Percentiles rank a stretch among this genome's conserved stretches.
Evolutionary conservation across 164 flowering plant species (phyloP).

Genomic region (Aristolochia fimbriata): DNA sequence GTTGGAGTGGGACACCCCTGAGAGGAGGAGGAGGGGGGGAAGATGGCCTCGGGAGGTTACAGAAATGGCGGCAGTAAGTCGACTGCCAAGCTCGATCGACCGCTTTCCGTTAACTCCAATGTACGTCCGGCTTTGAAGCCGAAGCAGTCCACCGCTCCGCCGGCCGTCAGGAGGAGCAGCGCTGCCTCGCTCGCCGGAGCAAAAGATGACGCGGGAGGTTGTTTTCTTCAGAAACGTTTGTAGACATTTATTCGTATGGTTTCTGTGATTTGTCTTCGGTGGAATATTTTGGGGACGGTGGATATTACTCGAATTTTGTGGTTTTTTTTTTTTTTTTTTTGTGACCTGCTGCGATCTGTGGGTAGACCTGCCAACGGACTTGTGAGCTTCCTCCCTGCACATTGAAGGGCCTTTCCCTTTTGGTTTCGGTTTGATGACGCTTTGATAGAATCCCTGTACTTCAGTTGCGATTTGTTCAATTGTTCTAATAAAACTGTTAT

Average conservation of each 20-base stretch:
- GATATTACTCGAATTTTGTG: background rate
- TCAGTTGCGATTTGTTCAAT: no score
- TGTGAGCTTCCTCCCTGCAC: no score
- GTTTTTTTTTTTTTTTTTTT: background rate
- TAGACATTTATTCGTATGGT: background rate
- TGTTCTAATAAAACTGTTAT: no score
- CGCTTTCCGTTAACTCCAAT: background rate
- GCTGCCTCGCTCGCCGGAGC: constrained; percentile 4
- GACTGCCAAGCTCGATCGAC: constrained; percentile 6
- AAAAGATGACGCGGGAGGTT: constrained; percentile 10
- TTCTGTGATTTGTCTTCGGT: background rate
- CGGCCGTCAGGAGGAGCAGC: constrained; percentile 4
- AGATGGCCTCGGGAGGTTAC: constrained; percentile 1
- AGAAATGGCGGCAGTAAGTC: constrained; percentile 5
- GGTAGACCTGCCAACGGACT: background rate
- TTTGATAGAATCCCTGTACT: no score
- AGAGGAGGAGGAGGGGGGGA: background rate
- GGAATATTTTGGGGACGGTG: background rate
- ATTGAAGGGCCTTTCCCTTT: no score
- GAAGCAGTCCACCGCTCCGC: background rate
- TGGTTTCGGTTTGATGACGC: no score
- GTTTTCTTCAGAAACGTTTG: background rate
- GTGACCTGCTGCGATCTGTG: background rate
- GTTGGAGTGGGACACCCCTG: background rate
- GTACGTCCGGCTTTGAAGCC: constrained; percentile 2